phyloP scores from a whole-genome alignment of 495 filamentous ascomycete species.

The Melanomma pulvis-pyrius region DNA sequence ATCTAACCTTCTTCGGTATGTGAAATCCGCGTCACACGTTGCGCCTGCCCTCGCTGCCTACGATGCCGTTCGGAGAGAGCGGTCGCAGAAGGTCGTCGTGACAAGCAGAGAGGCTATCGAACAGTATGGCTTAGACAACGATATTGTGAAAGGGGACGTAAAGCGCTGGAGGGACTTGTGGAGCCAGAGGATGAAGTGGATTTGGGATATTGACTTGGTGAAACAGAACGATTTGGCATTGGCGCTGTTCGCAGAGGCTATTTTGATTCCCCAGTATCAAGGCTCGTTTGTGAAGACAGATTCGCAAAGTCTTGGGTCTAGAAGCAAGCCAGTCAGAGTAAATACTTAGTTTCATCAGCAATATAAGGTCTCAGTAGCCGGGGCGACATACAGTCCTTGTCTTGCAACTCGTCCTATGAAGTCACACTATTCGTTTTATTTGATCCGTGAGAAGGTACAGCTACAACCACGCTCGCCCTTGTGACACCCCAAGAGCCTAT shows the following conservation, averaged over 20 bases:
- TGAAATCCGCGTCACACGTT: slow-evolving; percentile 11
- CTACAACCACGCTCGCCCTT: too few species aligned
- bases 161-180: neutral
- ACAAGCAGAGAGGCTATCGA: slow-evolving; percentile 54
- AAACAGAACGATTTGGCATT: neutral
- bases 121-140: neutral
- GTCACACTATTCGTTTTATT: too few species aligned
- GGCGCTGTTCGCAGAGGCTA: neutral
- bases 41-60: slow-evolving; percentile 42
- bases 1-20: slow-evolving; percentile 19
- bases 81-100: slow-evolving; percentile 53
- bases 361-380: too few species aligned
- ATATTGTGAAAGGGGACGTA: neutral
- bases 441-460: too few species aligned
- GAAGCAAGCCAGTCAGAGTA: too few species aligned
- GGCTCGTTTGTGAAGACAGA: too few species aligned
- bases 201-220: slow-evolving; percentile 14
- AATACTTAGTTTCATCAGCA: neutral
- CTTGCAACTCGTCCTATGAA: too few species aligned
- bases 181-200: slow-evolving; percentile 7
- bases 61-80: slow-evolving; percentile 40
- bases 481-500: too few species aligned
- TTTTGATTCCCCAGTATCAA: too few species aligned
- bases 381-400: too few species aligned
- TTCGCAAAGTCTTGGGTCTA: too few species aligned